phyloP scores from a whole-genome alignment of 129 eudicot genomes.

The Logfia minima region DNA sequence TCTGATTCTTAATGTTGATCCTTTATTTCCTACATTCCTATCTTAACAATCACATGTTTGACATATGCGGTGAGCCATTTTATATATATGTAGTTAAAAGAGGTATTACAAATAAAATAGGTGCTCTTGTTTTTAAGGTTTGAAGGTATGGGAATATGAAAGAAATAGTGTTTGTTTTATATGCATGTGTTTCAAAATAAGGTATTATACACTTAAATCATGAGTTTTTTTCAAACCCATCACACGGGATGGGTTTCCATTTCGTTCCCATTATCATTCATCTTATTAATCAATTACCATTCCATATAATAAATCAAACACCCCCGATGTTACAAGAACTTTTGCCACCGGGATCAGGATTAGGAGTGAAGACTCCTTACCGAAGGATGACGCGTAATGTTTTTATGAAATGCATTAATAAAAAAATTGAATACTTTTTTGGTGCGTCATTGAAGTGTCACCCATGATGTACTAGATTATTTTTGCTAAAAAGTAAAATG shows the following conservation, averaged over 20 bases:
- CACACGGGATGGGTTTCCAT: too few species aligned
- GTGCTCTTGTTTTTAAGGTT: not conserved
- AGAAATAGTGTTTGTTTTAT: too few species aligned
- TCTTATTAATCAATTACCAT: too few species aligned
- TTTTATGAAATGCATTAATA: not conserved
- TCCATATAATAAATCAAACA: too few species aligned
- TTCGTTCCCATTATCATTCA: too few species aligned
- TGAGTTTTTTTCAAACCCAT: too few species aligned
- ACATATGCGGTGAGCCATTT: not conserved
- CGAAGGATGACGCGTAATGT: not conserved
- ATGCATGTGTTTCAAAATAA: too few species aligned
- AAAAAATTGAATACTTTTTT: too few species aligned
- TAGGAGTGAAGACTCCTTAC: not conserved
- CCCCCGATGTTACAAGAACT: not conserved
- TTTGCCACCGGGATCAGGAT: not conserved
- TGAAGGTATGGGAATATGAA: not conserved
- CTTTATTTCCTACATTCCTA: not conserved
- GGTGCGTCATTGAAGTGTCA: not conserved
- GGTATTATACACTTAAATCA: too few species aligned
- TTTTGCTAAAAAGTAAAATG: too few species aligned
- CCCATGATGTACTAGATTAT: too few species aligned
- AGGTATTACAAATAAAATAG: not conserved
- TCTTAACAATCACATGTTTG: not conserved
- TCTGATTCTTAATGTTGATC: not conserved
- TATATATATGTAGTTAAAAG: not conserved